Evolutionary conservation across 768 basidiomycete genomes (phyloP).

Genomic region (Leccinum pellstonianum): DNA sequence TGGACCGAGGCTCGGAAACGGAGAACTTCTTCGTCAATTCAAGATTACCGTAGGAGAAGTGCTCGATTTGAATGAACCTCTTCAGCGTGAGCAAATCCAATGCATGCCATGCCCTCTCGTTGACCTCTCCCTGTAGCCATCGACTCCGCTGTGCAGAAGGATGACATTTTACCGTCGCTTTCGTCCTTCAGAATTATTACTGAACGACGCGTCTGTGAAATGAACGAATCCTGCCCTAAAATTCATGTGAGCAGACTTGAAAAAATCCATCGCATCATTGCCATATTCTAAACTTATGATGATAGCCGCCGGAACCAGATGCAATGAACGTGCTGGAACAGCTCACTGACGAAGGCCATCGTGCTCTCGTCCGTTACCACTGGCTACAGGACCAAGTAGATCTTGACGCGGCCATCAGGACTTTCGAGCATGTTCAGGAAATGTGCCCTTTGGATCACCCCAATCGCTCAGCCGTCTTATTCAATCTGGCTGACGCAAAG

Average conservation of each 20-base stretch:
- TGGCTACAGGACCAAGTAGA: neutral
- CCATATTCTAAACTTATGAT: neutral
- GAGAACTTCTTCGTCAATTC: neutral
- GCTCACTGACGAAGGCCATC: neutral
- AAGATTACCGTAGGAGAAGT: neutral
- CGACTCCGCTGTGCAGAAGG: neutral
- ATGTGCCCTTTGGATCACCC: neutral
- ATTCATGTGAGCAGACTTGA: neutral
- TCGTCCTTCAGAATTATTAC: neutral
- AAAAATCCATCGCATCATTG: too few relatives aligned
- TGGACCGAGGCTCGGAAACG: neutral
- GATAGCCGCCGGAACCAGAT: neutral
- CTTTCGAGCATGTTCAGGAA: neutral
- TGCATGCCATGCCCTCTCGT: neutral
- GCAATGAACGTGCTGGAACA: neutral
- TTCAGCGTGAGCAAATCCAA: neutral
- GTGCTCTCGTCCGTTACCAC: neutral
- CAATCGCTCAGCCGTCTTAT: neutral
- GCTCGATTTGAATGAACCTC: neutral
- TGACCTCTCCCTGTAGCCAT: neutral
- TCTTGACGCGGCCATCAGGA: neutral
- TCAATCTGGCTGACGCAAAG: neutral
- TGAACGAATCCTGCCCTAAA: neutral
- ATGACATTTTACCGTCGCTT: neutral
- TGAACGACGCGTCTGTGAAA: neutral